Evolutionary conservation across 169 alveolate genomes (phyloP).

Genomic region (Ichthyophthirius multifiliis): DNA sequence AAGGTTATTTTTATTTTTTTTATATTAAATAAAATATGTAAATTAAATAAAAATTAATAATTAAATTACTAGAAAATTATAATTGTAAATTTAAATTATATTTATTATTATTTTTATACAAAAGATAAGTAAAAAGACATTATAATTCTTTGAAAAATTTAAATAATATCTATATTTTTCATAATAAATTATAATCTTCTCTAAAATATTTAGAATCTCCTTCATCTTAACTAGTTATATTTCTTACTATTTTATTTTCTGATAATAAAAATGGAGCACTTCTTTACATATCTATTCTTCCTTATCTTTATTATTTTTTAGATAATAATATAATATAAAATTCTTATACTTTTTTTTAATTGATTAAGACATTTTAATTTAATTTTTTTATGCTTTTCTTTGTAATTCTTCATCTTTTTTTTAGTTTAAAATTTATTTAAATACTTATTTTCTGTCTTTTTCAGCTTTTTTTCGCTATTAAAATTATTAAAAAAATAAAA

Average conservation of each 20-base stretch:
- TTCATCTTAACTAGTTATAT: background rate
- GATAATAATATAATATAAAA: background rate
- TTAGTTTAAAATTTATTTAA: background rate
- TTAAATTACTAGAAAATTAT: too few species aligned
- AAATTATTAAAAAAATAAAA: background rate
- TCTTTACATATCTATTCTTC: slow-evolving; percentile 1
- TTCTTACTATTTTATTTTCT: background rate
- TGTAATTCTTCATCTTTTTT: background rate
- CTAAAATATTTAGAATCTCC: background rate
- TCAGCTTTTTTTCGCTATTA: background rate
- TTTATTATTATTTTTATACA: too few species aligned
- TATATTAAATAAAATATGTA: too few species aligned
- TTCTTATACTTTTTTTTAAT: background rate
- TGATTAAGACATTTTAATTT: background rate
- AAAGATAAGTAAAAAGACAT: too few species aligned
- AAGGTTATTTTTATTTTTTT: too few species aligned
- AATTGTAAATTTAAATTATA: too few species aligned
- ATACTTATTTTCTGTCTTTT: background rate
- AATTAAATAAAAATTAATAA: too few species aligned
- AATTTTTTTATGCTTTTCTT: background rate
- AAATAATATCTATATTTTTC: too few species aligned
- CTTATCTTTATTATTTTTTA: background rate
- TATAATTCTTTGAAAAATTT: too few species aligned
- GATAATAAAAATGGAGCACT: background rate
- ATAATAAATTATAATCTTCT: background rate